A percentile compares a stretch with the other conserved stretches of the same genome.
Evolutionary conservation across 2,329 filamentous ascomycete genomes (phyloP).

Genomic region (Pseudogymnoascus sp.): DNA sequence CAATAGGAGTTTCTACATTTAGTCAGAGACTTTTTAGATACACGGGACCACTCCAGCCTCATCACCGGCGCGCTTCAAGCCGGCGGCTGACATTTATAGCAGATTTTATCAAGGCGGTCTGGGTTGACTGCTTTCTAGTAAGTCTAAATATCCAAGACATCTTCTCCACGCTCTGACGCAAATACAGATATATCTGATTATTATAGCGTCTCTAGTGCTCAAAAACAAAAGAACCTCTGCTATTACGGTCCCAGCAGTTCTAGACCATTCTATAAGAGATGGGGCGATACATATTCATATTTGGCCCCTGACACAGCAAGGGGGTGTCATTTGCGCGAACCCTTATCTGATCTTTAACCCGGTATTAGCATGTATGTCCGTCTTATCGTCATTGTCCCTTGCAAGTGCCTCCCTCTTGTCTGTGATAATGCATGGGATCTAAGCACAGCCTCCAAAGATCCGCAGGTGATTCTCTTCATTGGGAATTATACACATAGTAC

Average conservation of each 20-base stretch:
- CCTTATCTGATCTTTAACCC: slow-evolving; percentile 5
- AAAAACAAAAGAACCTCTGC: neutral
- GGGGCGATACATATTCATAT: neutral
- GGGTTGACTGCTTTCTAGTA: neutral
- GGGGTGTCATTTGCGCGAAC: neutral
- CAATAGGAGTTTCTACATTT: slow-evolving; percentile 6
- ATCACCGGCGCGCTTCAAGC: neutral
- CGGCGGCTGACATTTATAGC: neutral
- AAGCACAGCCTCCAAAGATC: slow-evolving; percentile 3
- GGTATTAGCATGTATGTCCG: neutral
- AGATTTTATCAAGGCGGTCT: neutral
- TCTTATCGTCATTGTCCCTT: neutral
- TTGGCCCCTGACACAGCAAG: slow-evolving; percentile 3
- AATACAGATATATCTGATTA: neutral
- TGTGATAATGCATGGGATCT: neutral
- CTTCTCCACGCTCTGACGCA: neutral
- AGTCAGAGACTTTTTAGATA: slow-evolving; percentile 8
- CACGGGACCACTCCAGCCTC: neutral
- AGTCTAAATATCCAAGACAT: neutral
- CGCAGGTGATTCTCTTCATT: slow-evolving; percentile 2
- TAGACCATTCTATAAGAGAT: neutral
- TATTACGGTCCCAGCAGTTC: neutral
- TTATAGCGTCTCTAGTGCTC: neutral
- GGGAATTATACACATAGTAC: neutral
- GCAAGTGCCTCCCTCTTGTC: neutral